Base-by-base conservation (phyloP, 1,139 yeast species). In the Hansenula anomala region DNA sequence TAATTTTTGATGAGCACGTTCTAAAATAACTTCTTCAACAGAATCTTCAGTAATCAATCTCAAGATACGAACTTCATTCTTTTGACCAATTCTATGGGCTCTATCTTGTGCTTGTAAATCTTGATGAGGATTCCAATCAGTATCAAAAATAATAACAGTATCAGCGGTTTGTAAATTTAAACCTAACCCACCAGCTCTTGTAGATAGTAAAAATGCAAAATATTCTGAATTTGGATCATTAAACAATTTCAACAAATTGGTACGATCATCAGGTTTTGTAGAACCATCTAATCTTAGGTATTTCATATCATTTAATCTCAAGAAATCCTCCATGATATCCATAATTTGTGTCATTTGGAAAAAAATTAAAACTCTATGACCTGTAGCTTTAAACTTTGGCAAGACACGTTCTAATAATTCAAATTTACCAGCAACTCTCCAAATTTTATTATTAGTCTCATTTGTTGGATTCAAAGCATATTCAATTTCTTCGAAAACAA, bases 401-500 rank as follows among this genome's bases (percentile, higher is more conserved):
- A 86, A 66, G 28, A 86, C 70, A 43, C 86, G 69, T 53, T 84
- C 90, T 42, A 86, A 68, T 38, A 86, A 63, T 58, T 86, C 94
- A 58, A 86, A 83, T 58, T 86, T 86, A 51, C 95, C 95, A 10
- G 81, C 75, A 33, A 70, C 75, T 63, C 88, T 72, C 92, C 92
- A 84, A 44, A 84, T 81, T 43, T 73, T 66, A 49, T 80, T 84
- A 53, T 82, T 81, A 1, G 88, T 82, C 49, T 74, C 78, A 41
- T 71, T 71, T 0, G 74, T 64, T 16, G 97, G 96, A 57, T 90
- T 88, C 37, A 92, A 77, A 47, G 87, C 71, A 45, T 80, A 78
- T 64, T 92, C 98, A 34, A 92, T 95, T 51, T 89, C 97, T 58
- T 87, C 96, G 62, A 88, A 92, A 14, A 92, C 97, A 67, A 84